These are phyloP conservation scores for Septoria linicola DNA, from an alignment of 2,329 filamentous ascomycete species.

Conservation along the genomic window DNA sequence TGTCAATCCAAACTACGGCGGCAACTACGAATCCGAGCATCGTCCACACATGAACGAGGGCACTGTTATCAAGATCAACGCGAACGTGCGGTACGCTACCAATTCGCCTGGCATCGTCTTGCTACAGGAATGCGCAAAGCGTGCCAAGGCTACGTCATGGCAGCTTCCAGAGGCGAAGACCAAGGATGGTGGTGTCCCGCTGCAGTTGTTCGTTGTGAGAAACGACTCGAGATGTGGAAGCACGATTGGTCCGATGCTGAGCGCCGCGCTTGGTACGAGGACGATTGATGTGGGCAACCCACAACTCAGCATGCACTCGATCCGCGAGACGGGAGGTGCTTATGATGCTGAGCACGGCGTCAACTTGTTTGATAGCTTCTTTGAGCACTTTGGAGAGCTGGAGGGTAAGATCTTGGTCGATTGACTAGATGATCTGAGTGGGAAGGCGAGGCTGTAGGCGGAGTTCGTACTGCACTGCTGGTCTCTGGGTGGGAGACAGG, in stretches of 20 bases:
- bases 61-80: constrained; percentile 96
- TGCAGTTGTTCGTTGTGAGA: constrained; percentile 93
- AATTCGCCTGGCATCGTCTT: constrained; percentile 94
- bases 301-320: constrained; percentile 95
- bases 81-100: constrained; percentile 94
- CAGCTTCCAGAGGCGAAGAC: constrained; percentile 37
- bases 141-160: constrained; percentile 47
- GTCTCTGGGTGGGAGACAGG: too few relatives aligned
- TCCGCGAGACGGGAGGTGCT: constrained; percentile 85
- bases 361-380: constrained; percentile 83
- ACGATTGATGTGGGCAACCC: constrained; percentile 93
- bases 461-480: too few relatives aligned
- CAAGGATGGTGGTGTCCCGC: constrained; percentile 69
- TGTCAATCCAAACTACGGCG: constrained; percentile 90
- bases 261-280: constrained; percentile 78
- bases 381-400: constrained; percentile 76
- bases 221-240: constrained; percentile 94
- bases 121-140: constrained; percentile 77
- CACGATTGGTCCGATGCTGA: constrained; percentile 97
- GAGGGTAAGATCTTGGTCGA: constrained; percentile 83
- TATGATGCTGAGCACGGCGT: constrained; percentile 85
- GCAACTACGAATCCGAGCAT: constrained; percentile 88
- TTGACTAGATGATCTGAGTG: constrained; percentile 43
- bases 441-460: constrained; percentile 11
- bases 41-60: constrained; percentile 95